Base-by-base conservation (phyloP, 164 flowering plant genomes). In the Magnolia officinalis region DNA sequence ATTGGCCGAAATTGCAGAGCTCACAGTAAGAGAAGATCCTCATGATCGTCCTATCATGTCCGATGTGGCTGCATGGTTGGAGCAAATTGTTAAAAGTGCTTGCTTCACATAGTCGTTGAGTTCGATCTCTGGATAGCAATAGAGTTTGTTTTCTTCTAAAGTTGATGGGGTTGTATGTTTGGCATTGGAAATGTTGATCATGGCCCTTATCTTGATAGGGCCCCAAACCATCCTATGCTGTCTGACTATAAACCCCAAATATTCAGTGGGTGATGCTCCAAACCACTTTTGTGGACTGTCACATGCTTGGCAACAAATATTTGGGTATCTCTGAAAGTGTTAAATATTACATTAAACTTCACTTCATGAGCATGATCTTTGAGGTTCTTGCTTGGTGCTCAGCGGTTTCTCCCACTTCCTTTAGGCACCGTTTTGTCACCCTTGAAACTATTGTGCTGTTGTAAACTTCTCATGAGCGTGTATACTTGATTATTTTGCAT, bases 1-100 rank as follows among this genome's bases (percentile, higher is more conserved):
- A 81, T 86, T 94, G 26, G 97, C 91, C 1, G 98, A 92, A 52
- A 79, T 90, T 37, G 96, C 96, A 8, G 98, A 90, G 78, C 80
- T 87, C 73, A 87, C 91, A 63, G 75, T 90, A 71, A 86, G 84
- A 71, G 96, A 91, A 69, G 81, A 90, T 78, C 88, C 91, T 2
- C 59, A 72, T 13, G 83, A 87, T 71, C 90, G 92, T 31, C 97
- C 96, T 13, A 72, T 71, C 11, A 91, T 92, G 84, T 87, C 95
- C 0, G 88, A 85, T 21, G n/a, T 94, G 19, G 91, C 85, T 13
- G 37, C 70, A 70, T 83, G 79, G 77, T 82, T 91, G 83, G 97
- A 92, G 78, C 91, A 89, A 76, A 81, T 87, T 64, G 85, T 87
- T 74, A 89, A 82, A 76, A 88, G 88, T 61, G 93, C 92, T 52